A percentile compares a stretch with the other conserved stretches of the same genome.
These are phyloP conservation scores for Podila verticillata DNA, from an alignment of 192 early-diverging fungal genomes.

Conservation along the genomic window DNA sequence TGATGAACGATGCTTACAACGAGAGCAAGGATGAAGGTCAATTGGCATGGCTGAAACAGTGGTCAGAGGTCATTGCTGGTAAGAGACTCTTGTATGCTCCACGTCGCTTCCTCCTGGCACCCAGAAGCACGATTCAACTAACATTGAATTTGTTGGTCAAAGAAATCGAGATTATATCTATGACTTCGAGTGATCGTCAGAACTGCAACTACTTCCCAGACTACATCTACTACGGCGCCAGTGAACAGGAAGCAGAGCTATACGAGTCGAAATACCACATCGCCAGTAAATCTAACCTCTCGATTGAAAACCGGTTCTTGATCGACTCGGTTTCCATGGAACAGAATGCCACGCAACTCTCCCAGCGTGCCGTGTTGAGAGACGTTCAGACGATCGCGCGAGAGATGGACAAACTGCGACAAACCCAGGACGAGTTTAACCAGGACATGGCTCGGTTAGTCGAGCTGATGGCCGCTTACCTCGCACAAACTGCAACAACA, in stretches of 20 bases:
- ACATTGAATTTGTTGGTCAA: neutral
- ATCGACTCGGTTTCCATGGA: constrained; percentile 25
- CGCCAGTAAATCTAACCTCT: constrained; percentile 38
- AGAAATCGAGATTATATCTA: constrained; percentile 41
- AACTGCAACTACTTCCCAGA: constrained; percentile 47
- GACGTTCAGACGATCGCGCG: constrained; percentile 17
- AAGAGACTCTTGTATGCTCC: neutral
- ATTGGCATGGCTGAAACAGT: constrained; percentile 47
- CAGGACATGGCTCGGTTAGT: constrained; percentile 17
- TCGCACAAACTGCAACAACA: constrained; percentile 13
- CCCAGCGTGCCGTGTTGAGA: constrained; percentile 13
- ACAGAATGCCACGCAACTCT: constrained; percentile 11
- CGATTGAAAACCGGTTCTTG: constrained; percentile 42
- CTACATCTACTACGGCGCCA: constrained; percentile 49
- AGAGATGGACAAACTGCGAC: constrained; percentile 11
- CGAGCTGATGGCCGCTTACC: constrained; percentile 7
- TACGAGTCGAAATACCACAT: constrained; percentile 40
- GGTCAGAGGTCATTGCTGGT: constrained; percentile 48
- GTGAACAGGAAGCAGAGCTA: constrained; percentile 37
- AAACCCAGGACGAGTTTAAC: constrained; percentile 18
- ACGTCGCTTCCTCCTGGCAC: neutral
- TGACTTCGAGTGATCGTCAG: constrained; percentile 26
- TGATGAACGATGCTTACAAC: constrained; percentile 48
- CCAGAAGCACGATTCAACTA: neutral
- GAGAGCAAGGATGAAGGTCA: constrained; percentile 44